A percentile compares a stretch with the other conserved stretches of the same genome.
phyloP scores from a whole-genome alignment of 345 rosid species.

The Gossypioides kirkii region DNA sequence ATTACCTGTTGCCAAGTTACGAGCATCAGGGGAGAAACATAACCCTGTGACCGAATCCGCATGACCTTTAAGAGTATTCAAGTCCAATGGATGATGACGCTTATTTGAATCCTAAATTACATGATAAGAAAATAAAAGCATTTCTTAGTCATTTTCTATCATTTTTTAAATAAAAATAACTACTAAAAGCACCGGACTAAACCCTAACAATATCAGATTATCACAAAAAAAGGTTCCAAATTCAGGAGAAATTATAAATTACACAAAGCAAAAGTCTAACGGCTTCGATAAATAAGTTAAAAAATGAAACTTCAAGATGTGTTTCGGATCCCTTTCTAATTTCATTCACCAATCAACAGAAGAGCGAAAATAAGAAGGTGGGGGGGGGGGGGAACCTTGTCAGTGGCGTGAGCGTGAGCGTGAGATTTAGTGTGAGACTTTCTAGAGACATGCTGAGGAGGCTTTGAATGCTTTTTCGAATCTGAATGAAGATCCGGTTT shows the following conservation, averaged over 20 bases:
- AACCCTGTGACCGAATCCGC: conserved; percentile 78
- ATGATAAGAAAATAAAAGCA: background rate
- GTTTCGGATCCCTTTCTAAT: background rate
- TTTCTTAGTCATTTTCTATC: background rate
- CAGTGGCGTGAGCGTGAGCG: conserved; percentile 58
- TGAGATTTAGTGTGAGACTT: conserved; percentile 62
- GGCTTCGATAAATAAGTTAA: background rate
- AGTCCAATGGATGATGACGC: conserved; percentile 82
- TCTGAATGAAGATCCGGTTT: conserved; percentile 53
- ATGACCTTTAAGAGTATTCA: conserved; percentile 96
- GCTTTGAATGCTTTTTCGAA: conserved; percentile 48
- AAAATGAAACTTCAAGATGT: background rate
- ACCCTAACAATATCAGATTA: background rate
- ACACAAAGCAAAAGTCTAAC: background rate
- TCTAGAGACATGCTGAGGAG: conserved; percentile 36
- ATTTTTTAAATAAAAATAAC: background rate
- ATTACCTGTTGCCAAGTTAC: conserved; percentile 73
- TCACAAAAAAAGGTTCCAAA: background rate
- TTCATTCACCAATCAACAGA: background rate
- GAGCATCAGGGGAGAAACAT: conserved; percentile 75
- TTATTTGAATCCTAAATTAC: conserved; percentile 60
- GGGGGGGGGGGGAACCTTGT: conserved; percentile 48
- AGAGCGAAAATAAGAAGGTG: background rate
- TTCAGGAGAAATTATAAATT: background rate
- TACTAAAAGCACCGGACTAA: background rate